Base-by-base conservation (phyloP, 805 yeast species). In the Kodamaea leandrae region DNA sequence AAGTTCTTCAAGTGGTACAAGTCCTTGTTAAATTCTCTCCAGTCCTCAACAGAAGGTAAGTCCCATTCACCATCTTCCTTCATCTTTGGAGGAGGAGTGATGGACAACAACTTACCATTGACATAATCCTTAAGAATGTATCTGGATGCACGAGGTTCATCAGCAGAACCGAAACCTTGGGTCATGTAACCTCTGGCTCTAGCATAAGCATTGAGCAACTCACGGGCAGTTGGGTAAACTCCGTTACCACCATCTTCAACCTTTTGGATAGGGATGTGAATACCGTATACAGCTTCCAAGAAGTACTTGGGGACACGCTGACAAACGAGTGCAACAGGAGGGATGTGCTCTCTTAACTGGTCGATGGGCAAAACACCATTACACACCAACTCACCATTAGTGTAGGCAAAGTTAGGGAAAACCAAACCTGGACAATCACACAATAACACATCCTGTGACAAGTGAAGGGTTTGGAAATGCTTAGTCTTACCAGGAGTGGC, bases 341-440 rank as follows among this genome's bases (percentile, higher is more conserved):
- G 95, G 7, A 91, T 82, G 60, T 78, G 81, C 57, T 93, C 99
- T 58, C 98, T 78, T 47, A 93, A 73, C 65, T 93, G 99, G 66
- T 93, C 99, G 53, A 93, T 93, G 15, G 99, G 99, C 43, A 93
- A 74, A n/a, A 93, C 96, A 75, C 99, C 99, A 57, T 89, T 87
- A 69, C 97, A 89, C 1, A 93, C 99, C 55, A 93, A 76, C 55
- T 93, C 99, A 53, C 95, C 98, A 57, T 89, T 90, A 17, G 96
- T 86, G 60, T 86, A 86, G 5, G 98, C 98, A 60, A 93, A 93
- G 57, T 91, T 93, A 17, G 99, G 99, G 72, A 93, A 93, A 13
- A 93, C 99, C 47, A 93, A 74, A 76, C 99, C 99, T 2, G 99
- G 99, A 72, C 99, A 93, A 74, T 93, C 99, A 66, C 98, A 93